Evolutionary conservation across 495 filamentous ascomycete genomes (phyloP), one percentile per base, ranked within the genome.

Genomic region (Penicillium silybi): DNA sequence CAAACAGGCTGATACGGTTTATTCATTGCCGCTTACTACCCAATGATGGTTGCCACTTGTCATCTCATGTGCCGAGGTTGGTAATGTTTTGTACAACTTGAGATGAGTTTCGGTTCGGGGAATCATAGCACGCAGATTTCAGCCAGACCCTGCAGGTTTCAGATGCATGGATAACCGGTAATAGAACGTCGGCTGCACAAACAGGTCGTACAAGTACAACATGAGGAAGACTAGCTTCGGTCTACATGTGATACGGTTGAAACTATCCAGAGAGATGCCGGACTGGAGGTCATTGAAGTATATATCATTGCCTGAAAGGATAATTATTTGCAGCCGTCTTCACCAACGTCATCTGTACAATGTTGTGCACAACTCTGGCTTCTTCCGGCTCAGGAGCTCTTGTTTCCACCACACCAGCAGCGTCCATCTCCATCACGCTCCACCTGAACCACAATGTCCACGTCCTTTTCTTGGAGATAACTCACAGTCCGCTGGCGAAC

Each of bases 401-500:
- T 73, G 53, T 54, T 67, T 22, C 65, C 68, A 22, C 70, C 73
- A 68, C 90, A 95, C 90, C 90, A 95, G 62, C 90, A 95, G 32
- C 80, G 82, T 6, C 76, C 74, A 43, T 90, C 87, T 0, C 87
- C 87, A 60, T 89, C 86, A 35, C 85, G 75, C 66, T 95, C 90
- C 9, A 84, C 80, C 62, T 92, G 88, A 25, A 91, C 78, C 44
- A 89, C 82, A 42, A 86, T 81, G 58, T 90, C 83, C 62, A 92
- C 82, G 23, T 80, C 72, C 44, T 83, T 80, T 42, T 80, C 78
- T 5, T 68, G 62, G 41, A 95, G 70, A 55, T 73, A 81, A 6
- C 69, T 67, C 18, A 75, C 62, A 0, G 87, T 83, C 34, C 89
- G 74, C 48, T 86, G 80, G 35, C 88, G 79, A 35, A 92, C 86